Evolutionary conservation across 441 rosid genomes (phyloP), one percentile per base, ranked within the genome.

Genomic region (Pelargonium citronellum): DNA sequence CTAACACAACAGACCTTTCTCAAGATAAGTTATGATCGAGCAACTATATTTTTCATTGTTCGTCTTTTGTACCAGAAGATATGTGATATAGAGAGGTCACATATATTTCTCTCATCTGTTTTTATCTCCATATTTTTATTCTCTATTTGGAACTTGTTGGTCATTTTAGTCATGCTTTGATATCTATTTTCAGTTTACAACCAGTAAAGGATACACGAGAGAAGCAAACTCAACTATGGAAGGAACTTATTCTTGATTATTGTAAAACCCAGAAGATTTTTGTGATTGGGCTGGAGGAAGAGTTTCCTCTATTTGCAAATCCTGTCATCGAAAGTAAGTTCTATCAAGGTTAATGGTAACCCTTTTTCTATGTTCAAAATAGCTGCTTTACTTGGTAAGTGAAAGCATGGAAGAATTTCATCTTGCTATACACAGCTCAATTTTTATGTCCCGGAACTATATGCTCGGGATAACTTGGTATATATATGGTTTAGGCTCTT

Each of bases 171-270:
- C 16, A 13, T 53, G 17, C 19, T 53, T 53, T 16, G 7, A 15
- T 53, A 53, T 53, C 19, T 15, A 15, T 51, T 13, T 68, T 37
- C 73, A 94, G 98, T 71, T 84, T 94, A 87, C 97, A 94, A 85
- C 93, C 95, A 7, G 95, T 94, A 67, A 90, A 89, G 74, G 97
- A 91, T 70, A 91, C 97, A 8, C 86, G 97, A 68, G 99, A 94
- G 82, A 94, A 94, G 80, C 97, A 91, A 74, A 75, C 87, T 71
- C 93, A 89, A 74, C 87, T 94, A 0, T 90, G 96, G 97, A 94
- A 90, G 85, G 94, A 91, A 66, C 86, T 94, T 67, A 86, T 94
- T 67, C 80, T 91, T 77, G 97, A 94, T 74, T 94, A 83, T 75
- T 90, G 94, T 69, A 86, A 81, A 82, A 74, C 85, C 11, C 95